These are phyloP conservation scores for Mycena albidolilacea DNA, from an alignment of 768 basidiomycete species.

Conservation along the genomic window DNA sequence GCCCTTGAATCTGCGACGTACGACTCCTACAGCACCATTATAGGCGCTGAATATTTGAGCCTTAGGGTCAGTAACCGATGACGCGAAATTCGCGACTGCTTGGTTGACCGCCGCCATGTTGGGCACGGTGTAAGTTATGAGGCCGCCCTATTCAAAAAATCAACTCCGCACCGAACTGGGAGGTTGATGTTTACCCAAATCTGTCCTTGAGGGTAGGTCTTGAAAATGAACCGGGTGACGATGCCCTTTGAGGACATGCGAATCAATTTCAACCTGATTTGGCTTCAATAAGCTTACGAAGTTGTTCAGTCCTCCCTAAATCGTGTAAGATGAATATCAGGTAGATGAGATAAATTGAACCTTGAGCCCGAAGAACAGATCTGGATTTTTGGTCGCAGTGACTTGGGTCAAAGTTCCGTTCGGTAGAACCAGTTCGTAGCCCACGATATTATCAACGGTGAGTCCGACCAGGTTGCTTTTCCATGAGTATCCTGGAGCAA, in stretches of 20 bases:
- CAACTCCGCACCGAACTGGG: slow-evolving; percentile 14
- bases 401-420: no score
- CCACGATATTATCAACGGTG: no score
- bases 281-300: slow-evolving; percentile 43
- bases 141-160: slow-evolving; percentile 51
- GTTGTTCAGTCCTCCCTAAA: slow-evolving; percentile 62
- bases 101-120: slow-evolving; percentile 12
- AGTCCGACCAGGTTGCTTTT: no score
- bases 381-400: no score
- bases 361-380: no score
- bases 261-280: not conserved
- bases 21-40: slow-evolving; percentile 45
- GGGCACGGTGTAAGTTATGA: slow-evolving; percentile 39
- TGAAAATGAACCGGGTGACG: slow-evolving; percentile 59
- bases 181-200: slow-evolving; percentile 56
- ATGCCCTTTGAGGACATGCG: slow-evolving; percentile 44
- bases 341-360: no score
- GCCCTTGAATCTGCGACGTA: not conserved
- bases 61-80: slow-evolving; percentile 52
- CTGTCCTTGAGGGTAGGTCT: slow-evolving; percentile 55
- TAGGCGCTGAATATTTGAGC: slow-evolving; percentile 54
- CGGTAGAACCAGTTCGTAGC: no score
- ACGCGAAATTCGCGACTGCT: slow-evolving; percentile 50
- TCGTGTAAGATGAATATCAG: not conserved
- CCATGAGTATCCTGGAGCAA: no score